phyloP scores from a whole-genome alignment of 1,139 yeast species.

The Candida sojae region DNA sequence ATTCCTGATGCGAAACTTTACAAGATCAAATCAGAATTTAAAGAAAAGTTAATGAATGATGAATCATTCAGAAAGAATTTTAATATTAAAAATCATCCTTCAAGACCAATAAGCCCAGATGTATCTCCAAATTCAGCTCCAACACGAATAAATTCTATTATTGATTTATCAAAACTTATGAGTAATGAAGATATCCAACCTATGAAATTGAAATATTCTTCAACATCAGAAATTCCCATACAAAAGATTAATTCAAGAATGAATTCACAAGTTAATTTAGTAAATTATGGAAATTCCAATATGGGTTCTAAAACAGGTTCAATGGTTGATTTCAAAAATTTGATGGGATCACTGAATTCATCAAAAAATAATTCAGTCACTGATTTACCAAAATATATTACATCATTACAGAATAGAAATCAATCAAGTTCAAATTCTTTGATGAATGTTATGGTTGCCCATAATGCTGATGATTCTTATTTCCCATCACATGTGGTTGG shows the following conservation, averaged over 20 bases:
- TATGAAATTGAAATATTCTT: conserved; percentile 41
- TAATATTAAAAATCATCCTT: conserved; percentile 33
- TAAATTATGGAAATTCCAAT: conserved; percentile 4
- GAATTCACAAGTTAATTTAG: conserved; percentile 32
- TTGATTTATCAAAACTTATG: conserved; percentile 40
- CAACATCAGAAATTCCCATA: conserved; percentile 43
- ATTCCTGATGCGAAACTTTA: conserved; percentile 30
- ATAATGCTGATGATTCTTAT: conserved; percentile 29
- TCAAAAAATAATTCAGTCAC: conserved; percentile 27
- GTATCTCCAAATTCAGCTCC: conserved; percentile 49
- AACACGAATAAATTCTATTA: conserved; percentile 43
- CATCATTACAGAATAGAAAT: conserved; percentile 16
- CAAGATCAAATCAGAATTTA: conserved; percentile 35
- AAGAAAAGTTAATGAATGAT: conserved; percentile 39
- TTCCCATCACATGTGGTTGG: conserved; percentile 26
- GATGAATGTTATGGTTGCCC: conserved; percentile 16
- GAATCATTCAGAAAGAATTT: conserved; percentile 39
- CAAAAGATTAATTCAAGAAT: conserved; percentile 42
- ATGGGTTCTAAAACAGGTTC: conserved; percentile 2
- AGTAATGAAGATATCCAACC: conserved; percentile 45
- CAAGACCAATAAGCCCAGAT: conserved; percentile 42
- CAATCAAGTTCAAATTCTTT: conserved; percentile 24
- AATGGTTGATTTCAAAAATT: conserved; percentile 2
- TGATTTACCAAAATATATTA: conserved; percentile 27
- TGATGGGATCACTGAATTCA: conserved; percentile 9